Base-by-base conservation (phyloP, 2,329 filamentous ascomycete genomes). In the Coleophoma cylindrospora region DNA sequence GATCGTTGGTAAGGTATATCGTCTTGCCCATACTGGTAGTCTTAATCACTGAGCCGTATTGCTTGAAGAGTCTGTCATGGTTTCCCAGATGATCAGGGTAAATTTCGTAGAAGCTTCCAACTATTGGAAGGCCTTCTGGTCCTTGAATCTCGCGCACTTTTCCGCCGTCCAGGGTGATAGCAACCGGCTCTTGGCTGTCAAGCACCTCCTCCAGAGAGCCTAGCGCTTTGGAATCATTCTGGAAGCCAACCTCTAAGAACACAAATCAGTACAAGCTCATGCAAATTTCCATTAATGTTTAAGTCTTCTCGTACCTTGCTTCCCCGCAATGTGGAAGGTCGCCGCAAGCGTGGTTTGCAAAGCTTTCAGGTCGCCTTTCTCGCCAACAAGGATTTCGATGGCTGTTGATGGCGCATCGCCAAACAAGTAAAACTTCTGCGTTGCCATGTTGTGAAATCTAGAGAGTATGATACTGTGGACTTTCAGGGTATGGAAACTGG, bases 81-180 rank as follows among this genome's bases (percentile, higher is more conserved):
- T 72, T 72, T 10, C 69, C 69, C 12, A 71, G 57, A 53, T 70
- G 68, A 53, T 72, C 69, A 0, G 69, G 69, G 47, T 62, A 71
- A 11, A 71, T 57, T 52, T 67, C 68, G 40, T 64, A 67, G 49
- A 62, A 68, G 52, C 63, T 68, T 15, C 68, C 68, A 9, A 68
- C 61, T 34, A 64, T 60, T 1, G 68, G 68, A 7, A 69, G 58
- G 9, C 64, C 63, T 22, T 53, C 54, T 15, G 68, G 67, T 12
- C 66, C 67, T 13, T 22, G 48, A 34, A 43, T 21, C 36, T 50
- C 36, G 11, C 37, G 47, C 4, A 52, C 37, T 10, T 22, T 34
- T 13, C 34, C 36, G 4, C 50, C 50, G 32, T 52, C 50, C 17
- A 52, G 34, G n/a, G 47, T 52, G 5, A 52, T 50, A 15, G 38